Evolutionary conservation across 1,139 yeast species (phyloP).

Genomic region (Yamadazyma sp.): DNA sequence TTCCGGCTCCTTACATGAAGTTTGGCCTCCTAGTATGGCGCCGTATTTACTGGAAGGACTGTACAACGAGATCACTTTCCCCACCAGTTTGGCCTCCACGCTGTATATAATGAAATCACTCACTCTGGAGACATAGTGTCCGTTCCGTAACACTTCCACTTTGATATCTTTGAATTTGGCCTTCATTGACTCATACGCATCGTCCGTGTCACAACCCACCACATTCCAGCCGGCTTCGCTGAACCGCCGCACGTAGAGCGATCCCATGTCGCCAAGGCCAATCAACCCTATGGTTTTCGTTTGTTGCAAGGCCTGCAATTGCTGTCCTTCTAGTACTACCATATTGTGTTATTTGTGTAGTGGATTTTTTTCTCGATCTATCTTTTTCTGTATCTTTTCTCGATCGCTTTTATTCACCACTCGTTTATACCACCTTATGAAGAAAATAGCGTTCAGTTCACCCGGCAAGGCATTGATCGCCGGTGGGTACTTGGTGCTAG

Average conservation of each 20-base stretch:
- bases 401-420: background rate
- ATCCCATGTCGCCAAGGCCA: constrained; percentile 97
- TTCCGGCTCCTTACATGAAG: constrained; percentile 92
- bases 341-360: too few relatives aligned
- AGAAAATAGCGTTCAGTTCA: constrained; percentile 60
- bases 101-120: constrained; percentile 85
- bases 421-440: background rate
- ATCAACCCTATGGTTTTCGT: constrained; percentile 77
- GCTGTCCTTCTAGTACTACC: constrained; percentile 12
- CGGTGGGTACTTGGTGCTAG: constrained; percentile 91
- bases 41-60: constrained; percentile 89
- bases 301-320: constrained; percentile 14
- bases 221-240: constrained; percentile 87
- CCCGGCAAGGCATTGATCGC: constrained; percentile 95
- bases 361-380: constrained; percentile 12
- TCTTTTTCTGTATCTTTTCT: constrained; percentile 2
- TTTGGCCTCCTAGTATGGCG: constrained; percentile 96
- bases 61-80: constrained; percentile 65
- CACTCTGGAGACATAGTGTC: constrained; percentile 76
- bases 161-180: constrained; percentile 41
- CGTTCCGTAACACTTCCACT: constrained; percentile 65
- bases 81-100: constrained; percentile 86
- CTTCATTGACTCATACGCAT: constrained; percentile 48
- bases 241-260: constrained; percentile 76
- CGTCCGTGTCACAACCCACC: constrained; percentile 87